Conservation (phyloP, 257 asterid species). For the Lavandula angustifolia region DNA sequence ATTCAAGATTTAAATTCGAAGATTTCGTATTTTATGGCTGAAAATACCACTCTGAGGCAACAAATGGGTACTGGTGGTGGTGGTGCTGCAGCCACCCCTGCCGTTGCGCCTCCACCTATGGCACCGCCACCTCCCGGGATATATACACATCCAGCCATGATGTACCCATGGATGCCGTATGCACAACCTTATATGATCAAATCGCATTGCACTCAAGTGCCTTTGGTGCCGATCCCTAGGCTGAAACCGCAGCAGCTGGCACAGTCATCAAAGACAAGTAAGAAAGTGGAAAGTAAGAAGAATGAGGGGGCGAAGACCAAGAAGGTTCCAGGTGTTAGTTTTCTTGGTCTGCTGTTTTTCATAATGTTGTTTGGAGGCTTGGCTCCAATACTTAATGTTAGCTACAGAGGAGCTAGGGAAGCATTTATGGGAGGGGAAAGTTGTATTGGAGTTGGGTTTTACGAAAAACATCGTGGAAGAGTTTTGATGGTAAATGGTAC, state of each 20-base stretch:
- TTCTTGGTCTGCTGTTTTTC: constrained; percentile 77
- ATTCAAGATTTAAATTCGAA: constrained; percentile 86
- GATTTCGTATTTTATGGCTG: constrained; percentile 75
- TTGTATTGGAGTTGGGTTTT: constrained; percentile 43
- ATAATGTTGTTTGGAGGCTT: constrained; percentile 81
- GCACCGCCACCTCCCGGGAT: constrained; percentile 70
- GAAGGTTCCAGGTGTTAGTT: constrained; percentile 91
- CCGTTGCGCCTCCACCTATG: constrained; percentile 48
- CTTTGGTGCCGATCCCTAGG: constrained; percentile 91
- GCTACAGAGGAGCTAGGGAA: constrained; percentile 67
- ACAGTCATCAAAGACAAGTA: constrained; percentile 54
- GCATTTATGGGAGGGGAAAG: constrained; percentile 48
- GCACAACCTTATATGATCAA: constrained; percentile 81
- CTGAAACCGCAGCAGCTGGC: constrained; percentile 66
- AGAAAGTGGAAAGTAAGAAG: constrained; percentile 69
- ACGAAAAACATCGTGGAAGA: constrained; percentile 60
- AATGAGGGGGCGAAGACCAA: constrained; percentile 69
- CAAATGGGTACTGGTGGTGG: constrained; percentile 58
- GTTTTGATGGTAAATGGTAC: constrained; percentile 67
- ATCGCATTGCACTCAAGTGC: constrained; percentile 95
- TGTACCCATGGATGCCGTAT: constrained; percentile 95
- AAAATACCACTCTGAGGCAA: constrained; percentile 73
- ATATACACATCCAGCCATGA: constrained; percentile 72
- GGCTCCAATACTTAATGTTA: constrained; percentile 76
- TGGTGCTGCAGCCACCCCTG: constrained; percentile 1